A percentile compares a stretch with the other conserved stretches of the same genome.
phyloP scores from a whole-genome alignment of 805 yeast genomes.

The Debaryomyces castellii region DNA sequence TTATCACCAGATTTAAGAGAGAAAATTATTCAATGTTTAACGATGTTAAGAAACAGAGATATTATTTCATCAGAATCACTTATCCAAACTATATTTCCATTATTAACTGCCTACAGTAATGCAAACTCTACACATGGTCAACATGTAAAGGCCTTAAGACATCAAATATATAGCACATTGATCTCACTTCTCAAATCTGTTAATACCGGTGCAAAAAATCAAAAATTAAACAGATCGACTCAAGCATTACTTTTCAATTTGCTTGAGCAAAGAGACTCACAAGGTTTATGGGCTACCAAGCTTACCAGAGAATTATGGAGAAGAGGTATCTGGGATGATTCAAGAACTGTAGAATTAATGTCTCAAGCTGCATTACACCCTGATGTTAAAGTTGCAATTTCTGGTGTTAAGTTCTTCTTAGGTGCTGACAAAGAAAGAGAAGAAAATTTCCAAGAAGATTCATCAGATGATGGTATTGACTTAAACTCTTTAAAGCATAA shows the following conservation, averaged over 20 bases:
- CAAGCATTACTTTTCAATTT: conserved; percentile 90
- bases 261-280: conserved; percentile 71
- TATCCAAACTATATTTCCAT: conserved; percentile 86
- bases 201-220: conserved; percentile 87
- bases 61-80: conserved; percentile 76
- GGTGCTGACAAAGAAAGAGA: conserved; percentile 96
- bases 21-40: conserved; percentile 84
- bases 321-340: conserved; percentile 97
- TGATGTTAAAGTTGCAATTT: conserved; percentile 80
- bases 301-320: conserved; percentile 95
- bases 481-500: conserved; percentile 74
- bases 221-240: conserved; percentile 82
- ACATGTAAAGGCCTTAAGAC: conserved; percentile 79
- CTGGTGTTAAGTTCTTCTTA: conserved; percentile 88
- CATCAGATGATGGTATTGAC: conserved; percentile 73
- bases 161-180: conserved; percentile 77
- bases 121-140: conserved; percentile 45
- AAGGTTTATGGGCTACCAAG: conserved; percentile 95
- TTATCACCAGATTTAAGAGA: conserved; percentile 85
- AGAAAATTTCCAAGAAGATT: conserved; percentile 72
- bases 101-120: conserved; percentile 64
- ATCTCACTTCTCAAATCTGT: conserved; percentile 77
- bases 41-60: conserved; percentile 86
- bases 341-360: conserved; percentile 96
- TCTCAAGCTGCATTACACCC: conserved; percentile 90